A percentile compares a stretch with the other conserved stretches of the same genome.
Evolutionary conservation across 345 rosid species (phyloP).

Genomic region (Citrus australasica): DNA sequence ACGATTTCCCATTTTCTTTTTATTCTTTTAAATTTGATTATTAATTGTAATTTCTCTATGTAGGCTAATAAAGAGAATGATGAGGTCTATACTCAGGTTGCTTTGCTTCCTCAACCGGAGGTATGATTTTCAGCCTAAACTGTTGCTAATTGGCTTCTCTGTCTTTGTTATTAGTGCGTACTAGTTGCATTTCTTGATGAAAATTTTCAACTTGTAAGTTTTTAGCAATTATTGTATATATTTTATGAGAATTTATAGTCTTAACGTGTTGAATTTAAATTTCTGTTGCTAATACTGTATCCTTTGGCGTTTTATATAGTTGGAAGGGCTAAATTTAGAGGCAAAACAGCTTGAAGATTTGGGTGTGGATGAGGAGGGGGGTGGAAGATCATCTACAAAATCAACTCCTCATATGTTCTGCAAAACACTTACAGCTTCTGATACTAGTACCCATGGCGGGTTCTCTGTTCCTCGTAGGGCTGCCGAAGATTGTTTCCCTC

Average conservation of each 20-base stretch:
- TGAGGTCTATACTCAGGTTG: constrained; percentile 77
- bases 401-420: constrained; percentile 84
- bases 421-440: constrained; percentile 87
- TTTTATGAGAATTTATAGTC: neutral
- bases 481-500: constrained; percentile 89
- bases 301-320: constrained; percentile 33
- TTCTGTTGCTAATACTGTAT: constrained; percentile 1
- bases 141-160: neutral
- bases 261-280: neutral
- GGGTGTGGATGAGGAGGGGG: constrained; percentile 51
- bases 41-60: neutral
- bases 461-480: constrained; percentile 91
- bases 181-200: neutral
- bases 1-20: neutral
- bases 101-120: constrained; percentile 75
- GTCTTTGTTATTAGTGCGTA: neutral
- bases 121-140: constrained; percentile 24
- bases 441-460: constrained; percentile 94
- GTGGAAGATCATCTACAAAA: constrained; percentile 49
- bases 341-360: constrained; percentile 46
- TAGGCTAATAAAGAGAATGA: constrained; percentile 91
- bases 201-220: neutral
- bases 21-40: constrained; percentile 16
- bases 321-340: constrained; percentile 43
- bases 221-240: neutral